Conservation (phyloP, 176 grass and related monocot species). For the Oropetium thomaeum region DNA sequence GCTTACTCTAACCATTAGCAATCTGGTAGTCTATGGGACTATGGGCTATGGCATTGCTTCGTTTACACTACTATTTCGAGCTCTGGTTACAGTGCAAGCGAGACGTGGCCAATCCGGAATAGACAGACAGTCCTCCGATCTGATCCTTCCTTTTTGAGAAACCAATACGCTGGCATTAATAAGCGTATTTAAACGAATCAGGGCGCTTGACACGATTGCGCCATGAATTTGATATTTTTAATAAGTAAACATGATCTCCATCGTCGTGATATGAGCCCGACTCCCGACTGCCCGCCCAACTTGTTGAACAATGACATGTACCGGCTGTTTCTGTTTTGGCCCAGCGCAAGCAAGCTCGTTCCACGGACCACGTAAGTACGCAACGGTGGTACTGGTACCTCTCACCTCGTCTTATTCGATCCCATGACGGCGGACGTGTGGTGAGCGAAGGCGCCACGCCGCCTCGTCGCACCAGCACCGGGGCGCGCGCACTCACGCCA, state of each 20-base stretch:
- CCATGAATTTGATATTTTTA: background rate
- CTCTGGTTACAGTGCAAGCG: too few relatives aligned
- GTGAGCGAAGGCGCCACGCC: constrained; percentile 18
- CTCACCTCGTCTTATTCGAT: background rate
- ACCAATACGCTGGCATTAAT: background rate
- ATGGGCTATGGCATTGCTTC: too few relatives aligned
- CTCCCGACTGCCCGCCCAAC: too few relatives aligned
- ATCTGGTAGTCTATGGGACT: too few relatives aligned
- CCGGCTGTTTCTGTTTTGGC: background rate
- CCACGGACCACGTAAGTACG: too few relatives aligned
- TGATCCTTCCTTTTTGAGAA: background rate
- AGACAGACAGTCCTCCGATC: too few relatives aligned
- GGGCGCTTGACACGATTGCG: background rate
- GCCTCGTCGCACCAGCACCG: background rate
- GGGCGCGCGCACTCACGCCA: background rate
- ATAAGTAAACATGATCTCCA: background rate
- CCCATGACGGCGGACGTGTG: background rate
- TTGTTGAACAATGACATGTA: too few relatives aligned
- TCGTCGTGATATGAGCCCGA: background rate
- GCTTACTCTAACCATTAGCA: too few relatives aligned
- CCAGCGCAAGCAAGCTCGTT: background rate
- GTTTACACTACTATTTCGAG: too few relatives aligned
- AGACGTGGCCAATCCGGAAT: background rate
- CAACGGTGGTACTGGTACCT: too few relatives aligned
- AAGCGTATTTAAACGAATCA: too few relatives aligned